Base-by-base conservation (phyloP, 164 flowering plant species). In the Chloranthus sessilifolius region DNA sequence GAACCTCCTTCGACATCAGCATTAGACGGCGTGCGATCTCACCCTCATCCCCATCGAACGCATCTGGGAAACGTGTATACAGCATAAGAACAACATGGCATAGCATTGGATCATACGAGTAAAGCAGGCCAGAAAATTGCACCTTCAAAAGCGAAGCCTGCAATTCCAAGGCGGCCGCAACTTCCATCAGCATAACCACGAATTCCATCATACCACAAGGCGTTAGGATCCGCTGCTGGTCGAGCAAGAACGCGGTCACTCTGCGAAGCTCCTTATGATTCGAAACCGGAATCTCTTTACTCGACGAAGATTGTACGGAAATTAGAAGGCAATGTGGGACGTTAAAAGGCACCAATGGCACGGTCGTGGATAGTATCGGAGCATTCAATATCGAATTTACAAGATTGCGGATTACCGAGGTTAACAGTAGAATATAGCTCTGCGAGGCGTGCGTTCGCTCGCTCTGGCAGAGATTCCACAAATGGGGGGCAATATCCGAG, bases 371-470 rank as follows among this genome's bases (percentile, higher is more conserved):
- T 27, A 78, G 51, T 52, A 82, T 56, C 9, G 87, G 82, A 7
- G 66, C 73, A 36, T 58, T 66, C 40, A 61, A 35, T 40, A 62
- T 73, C 20, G 34, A 56, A n/a, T n/a, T n/a, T 4, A 79, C 85
- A 7, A 88, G 47, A 55, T 79, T 65, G 52, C 69, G 67, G 5
- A 88, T 44, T 7, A 81, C 79, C 3, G 67, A 34, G 0, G 82
- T 71, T 26, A 92, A 70, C 50, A 92, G 59, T 38, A 88, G 53
- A 34, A 82, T 51, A 50, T 92, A 92, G 67, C 77, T 71, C 58
- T 88, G 95, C 0, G 78, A 68, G 19, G 79, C 91, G 42, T 92
- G 96, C n/a, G 99, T 88, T 24, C 95, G 66, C 84, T 92, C 99
- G 48, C 70, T 80, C 45, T 79, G 95, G 51, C 95, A 86, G 49